These are phyloP conservation scores for Phytopythium cucurbitacearum DNA, from an alignment of 352 stramenopile genomes.

Conservation along the genomic window DNA sequence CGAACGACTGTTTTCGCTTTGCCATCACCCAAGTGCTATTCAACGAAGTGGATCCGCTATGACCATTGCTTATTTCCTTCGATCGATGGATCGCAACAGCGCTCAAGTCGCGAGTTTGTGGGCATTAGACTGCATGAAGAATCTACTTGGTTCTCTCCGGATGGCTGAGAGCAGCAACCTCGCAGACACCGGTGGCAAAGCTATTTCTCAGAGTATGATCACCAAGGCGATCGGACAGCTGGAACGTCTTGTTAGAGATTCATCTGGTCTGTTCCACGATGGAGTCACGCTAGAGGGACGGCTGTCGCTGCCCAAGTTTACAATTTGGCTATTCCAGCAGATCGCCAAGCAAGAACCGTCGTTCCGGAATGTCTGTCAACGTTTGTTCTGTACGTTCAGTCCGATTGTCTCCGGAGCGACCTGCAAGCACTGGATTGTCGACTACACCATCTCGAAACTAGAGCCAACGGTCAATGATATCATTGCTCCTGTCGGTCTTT, in stretches of 20 bases:
- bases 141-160: conserved; percentile 57
- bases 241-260: conserved; percentile 48
- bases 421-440: conserved; percentile 48
- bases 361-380: conserved; percentile 36
- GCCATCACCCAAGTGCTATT: conserved; percentile 48
- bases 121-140: conserved; percentile 61
- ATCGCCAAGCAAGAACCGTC: conserved; percentile 24
- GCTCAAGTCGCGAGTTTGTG: conserved; percentile 41
- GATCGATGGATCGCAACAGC: conserved; percentile 55
- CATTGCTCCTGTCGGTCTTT: conserved; percentile 40
- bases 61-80: conserved; percentile 67
- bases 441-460: conserved; percentile 20
- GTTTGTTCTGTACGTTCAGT: conserved; percentile 46
- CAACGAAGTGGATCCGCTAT: conserved; percentile 62
- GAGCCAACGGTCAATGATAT: conserved; percentile 18
- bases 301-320: conserved; percentile 16
- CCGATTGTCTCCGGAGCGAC: conserved; percentile 29
- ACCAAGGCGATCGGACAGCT: conserved; percentile 55
- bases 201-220: conserved; percentile 56
- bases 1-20: conserved; percentile 69
- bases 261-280: conserved; percentile 41
- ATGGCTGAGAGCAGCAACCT: conserved; percentile 43
- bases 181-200: conserved; percentile 21
- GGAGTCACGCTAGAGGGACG: conserved; percentile 4
- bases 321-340: conserved; percentile 39